These are phyloP conservation scores for Haberlea rhodopensis DNA, from an alignment of 257 asterid genomes.

Conservation along the genomic window DNA sequence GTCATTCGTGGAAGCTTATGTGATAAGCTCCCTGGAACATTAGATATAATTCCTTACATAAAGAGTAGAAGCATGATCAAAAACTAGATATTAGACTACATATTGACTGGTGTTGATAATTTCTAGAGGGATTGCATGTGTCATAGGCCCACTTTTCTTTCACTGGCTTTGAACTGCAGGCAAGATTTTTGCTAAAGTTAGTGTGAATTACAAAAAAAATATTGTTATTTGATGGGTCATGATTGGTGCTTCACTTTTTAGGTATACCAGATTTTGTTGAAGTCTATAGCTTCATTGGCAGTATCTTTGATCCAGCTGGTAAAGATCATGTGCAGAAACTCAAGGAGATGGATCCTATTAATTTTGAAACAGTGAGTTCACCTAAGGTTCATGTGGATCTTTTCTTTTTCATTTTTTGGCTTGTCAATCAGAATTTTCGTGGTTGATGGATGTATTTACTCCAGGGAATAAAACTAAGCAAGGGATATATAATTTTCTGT, in stretches of 20 bases:
- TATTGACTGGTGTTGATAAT: neutral
- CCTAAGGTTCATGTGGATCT: conserved; percentile 15
- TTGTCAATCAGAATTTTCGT: too few species aligned
- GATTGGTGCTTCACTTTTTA: conserved; percentile 25
- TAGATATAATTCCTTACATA: too few species aligned
- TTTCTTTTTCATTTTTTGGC: neutral
- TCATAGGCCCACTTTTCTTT: neutral
- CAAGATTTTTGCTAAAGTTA: neutral
- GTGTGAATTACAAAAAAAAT: neutral
- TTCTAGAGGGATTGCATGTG: too few species aligned
- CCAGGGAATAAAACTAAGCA: neutral
- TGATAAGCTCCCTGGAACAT: neutral
- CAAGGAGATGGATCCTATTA: conserved; percentile 98
- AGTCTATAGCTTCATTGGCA: conserved; percentile 90
- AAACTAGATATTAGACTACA: neutral
- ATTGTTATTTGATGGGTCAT: neutral
- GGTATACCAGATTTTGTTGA: conserved; percentile 97
- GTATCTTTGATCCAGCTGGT: conserved; percentile 84
- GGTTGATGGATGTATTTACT: neutral
- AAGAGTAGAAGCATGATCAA: too few species aligned
- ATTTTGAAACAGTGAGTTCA: conserved; percentile 82
- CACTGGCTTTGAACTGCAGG: neutral
- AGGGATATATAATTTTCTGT: too few species aligned
- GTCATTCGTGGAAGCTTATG: too few species aligned
- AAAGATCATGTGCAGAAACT: conserved; percentile 78